Evolutionary conservation across 73 alveolate species (phyloP).

Genomic region (Breviolum minutum): DNA sequence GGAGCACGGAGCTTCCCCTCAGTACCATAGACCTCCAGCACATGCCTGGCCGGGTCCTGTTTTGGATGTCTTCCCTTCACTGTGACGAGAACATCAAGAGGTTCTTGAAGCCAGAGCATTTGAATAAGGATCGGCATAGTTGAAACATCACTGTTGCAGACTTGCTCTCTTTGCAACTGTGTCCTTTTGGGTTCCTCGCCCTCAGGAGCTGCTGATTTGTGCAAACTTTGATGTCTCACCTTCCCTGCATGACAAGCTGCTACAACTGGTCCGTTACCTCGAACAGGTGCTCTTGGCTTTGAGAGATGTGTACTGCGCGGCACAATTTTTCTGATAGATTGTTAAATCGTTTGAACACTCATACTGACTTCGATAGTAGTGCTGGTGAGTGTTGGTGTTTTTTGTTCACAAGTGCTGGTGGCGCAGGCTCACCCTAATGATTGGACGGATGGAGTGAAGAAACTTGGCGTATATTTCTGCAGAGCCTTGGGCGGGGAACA

Average conservation of each 20-base stretch:
- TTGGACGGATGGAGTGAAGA: slow-evolving; percentile 74
- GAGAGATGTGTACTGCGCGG: neutral
- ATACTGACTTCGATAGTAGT: neutral
- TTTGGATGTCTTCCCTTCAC: slow-evolving; percentile 87
- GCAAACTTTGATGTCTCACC: slow-evolving; percentile 86
- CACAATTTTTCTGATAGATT: neutral
- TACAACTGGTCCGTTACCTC: slow-evolving; percentile 25
- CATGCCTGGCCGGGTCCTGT: slow-evolving; percentile 94
- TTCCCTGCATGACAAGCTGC: slow-evolving; percentile 63
- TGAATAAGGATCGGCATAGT: slow-evolving; percentile 32
- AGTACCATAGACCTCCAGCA: slow-evolving; percentile 67
- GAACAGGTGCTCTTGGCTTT: slow-evolving; percentile 46
- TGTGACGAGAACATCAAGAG: slow-evolving; percentile 42
- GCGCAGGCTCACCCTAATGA: slow-evolving; percentile 69
- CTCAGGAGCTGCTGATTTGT: slow-evolving; percentile 67
- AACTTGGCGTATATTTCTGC: neutral
- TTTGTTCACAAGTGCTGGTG: no score
- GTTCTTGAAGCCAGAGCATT: slow-evolving; percentile 61
- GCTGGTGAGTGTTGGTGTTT: neutral
- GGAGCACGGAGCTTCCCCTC: slow-evolving; percentile 74
- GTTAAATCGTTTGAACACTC: neutral
- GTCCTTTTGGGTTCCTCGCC: neutral
- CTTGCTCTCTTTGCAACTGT: neutral
- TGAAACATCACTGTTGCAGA: neutral
- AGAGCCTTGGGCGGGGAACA: neutral